Conservation (phyloP, 139 green algal species). For the Coccomyxa sp. region DNA sequence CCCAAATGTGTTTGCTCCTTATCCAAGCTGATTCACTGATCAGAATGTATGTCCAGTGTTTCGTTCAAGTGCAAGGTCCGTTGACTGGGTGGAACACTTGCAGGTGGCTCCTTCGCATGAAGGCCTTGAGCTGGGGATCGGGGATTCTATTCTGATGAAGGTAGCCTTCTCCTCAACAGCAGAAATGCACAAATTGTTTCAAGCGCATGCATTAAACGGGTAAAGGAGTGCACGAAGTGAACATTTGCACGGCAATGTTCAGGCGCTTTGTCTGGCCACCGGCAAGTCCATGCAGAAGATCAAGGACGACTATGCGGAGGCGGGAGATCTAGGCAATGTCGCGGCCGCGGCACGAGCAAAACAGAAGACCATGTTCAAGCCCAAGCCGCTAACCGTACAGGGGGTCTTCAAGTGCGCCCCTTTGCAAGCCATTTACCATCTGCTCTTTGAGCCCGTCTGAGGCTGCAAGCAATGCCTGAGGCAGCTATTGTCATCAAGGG, state of each 20-base stretch:
- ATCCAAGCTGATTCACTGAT: no score
- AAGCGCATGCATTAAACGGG: neutral
- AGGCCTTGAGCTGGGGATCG: constrained; percentile 93
- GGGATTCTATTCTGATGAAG: constrained; percentile 90
- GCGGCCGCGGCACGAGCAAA: constrained; percentile 47
- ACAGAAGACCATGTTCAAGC: constrained; percentile 57
- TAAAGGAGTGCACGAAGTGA: no score
- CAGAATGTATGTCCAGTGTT: no score
- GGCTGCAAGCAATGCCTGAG: neutral
- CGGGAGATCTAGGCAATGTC: constrained; percentile 88
- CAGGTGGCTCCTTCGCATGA: constrained; percentile 82
- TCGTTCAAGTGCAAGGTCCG: no score
- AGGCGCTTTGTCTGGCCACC: neutral
- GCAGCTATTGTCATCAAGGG: neutral
- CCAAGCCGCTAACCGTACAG: constrained; percentile 40
- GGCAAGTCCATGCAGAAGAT: constrained; percentile 35
- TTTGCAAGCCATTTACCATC: neutral
- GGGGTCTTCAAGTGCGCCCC: constrained; percentile 42
- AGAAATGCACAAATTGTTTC: neutral
- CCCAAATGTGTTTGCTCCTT: no score
- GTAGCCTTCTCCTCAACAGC: constrained; percentile 10
- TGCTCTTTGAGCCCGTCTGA: neutral
- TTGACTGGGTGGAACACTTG: neutral
- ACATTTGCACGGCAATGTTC: no score
- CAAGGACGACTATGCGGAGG: constrained; percentile 74